A percentile compares a stretch with the other conserved stretches of the same genome.
These are phyloP conservation scores for Nephelium lappaceum DNA, from an alignment of 345 rosid species.

Conservation along the genomic window DNA sequence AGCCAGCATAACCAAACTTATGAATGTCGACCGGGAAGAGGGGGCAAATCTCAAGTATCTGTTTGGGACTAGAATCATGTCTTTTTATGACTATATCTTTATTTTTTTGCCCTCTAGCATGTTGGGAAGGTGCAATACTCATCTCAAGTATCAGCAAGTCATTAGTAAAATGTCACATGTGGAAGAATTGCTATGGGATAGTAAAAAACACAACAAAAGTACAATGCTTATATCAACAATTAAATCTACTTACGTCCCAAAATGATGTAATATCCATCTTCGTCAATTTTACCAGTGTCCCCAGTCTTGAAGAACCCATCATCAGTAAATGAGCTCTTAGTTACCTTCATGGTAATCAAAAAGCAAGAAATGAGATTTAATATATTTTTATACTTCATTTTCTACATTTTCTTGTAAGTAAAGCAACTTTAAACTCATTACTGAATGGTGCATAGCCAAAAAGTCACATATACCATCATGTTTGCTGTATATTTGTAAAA, in stretches of 20 bases:
- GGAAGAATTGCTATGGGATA: neutral
- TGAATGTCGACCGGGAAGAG: neutral
- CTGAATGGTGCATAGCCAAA: neutral
- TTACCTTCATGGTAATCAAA: slow-evolving; percentile 44
- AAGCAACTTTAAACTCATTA: slow-evolving; percentile 2
- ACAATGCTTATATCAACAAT: neutral
- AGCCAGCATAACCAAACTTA: neutral
- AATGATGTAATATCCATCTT: slow-evolving; percentile 85
- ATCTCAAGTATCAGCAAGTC: neutral
- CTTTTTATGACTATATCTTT: neutral
- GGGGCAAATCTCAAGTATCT: neutral
- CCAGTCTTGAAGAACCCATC: slow-evolving; percentile 98
- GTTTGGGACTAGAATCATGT: neutral
- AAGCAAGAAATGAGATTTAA: slow-evolving; percentile 11
- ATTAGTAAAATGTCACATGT: neutral
- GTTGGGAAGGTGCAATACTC: neutral
- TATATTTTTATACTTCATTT: neutral
- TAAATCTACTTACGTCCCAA: slow-evolving; percentile 81
- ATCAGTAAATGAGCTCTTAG: slow-evolving; percentile 73
- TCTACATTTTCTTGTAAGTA: neutral
- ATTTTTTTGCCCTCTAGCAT: neutral
- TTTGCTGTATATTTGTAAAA: neutral
- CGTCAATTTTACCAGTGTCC: slow-evolving; percentile 85
- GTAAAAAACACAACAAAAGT: slow-evolving; percentile 4
- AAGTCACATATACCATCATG: neutral